These are phyloP conservation scores for Phytopythium chamaehyphon DNA, from an alignment of 352 stramenopile genomes.

Conservation along the genomic window DNA sequence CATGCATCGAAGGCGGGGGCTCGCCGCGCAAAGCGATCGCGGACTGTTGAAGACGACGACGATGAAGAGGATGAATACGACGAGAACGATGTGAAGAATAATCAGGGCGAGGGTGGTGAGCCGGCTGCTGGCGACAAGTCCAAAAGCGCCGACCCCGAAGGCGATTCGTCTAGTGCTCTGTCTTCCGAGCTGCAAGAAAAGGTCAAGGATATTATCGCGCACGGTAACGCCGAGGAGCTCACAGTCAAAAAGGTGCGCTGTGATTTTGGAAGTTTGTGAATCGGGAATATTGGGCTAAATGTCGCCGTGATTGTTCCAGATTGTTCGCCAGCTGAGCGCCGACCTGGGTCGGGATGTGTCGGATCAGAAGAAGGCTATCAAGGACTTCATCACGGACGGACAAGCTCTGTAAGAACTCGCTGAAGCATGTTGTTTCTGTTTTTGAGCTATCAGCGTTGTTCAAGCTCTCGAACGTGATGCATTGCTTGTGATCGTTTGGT, in stretches of 20 bases:
- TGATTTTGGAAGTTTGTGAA: not conserved
- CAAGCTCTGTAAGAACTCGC: constrained; percentile 10
- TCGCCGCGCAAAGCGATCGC: constrained; percentile 21
- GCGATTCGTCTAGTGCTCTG: constrained; percentile 19
- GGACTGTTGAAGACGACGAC: constrained; percentile 20
- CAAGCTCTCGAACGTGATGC: not conserved
- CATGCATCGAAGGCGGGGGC: constrained; percentile 17
- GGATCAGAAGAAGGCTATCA: constrained; percentile 74
- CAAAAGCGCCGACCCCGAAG: constrained; percentile 12
- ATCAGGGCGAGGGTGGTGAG: constrained; percentile 10
- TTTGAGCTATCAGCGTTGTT: constrained; percentile 3
- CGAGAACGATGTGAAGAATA: constrained; percentile 12
- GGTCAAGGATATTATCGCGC: constrained; percentile 74
- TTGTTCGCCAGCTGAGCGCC: constrained; percentile 64
- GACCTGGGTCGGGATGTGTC: constrained; percentile 66
- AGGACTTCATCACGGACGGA: constrained; percentile 65
- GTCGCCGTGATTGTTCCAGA: constrained; percentile 23
- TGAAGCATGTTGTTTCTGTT: not conserved
- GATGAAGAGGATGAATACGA: constrained; percentile 19
- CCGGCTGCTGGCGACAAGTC: constrained; percentile 9
- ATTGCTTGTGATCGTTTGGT: constrained; percentile 13
- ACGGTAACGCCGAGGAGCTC: constrained; percentile 70
- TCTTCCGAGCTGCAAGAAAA: constrained; percentile 51
- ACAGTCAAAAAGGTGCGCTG: constrained; percentile 78
- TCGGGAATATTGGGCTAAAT: constrained; percentile 5